Conservation (phyloP, 73 alveolate species). For the Tetrahymena malaccensis region DNA sequence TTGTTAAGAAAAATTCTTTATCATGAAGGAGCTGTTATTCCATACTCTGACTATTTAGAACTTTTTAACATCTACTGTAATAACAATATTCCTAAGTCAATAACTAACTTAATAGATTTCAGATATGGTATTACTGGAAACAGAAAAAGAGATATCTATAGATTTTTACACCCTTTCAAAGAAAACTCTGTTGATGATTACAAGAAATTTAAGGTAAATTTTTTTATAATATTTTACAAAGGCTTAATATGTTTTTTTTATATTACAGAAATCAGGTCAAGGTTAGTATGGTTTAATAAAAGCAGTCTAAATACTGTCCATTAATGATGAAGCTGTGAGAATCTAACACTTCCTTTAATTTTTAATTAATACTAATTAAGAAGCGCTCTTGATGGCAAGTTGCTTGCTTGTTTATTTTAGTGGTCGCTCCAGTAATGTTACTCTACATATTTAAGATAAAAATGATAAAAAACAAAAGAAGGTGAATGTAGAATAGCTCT, state of each 20-base stretch:
- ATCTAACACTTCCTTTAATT: background rate
- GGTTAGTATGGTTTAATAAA: background rate
- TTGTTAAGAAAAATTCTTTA: background rate
- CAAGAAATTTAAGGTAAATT: background rate
- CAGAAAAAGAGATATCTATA: background rate
- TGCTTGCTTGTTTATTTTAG: background rate
- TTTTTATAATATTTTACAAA: background rate
- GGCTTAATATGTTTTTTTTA: background rate
- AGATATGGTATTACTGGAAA: background rate
- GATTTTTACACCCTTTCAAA: background rate
- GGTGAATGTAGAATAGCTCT: background rate
- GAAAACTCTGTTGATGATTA: background rate
- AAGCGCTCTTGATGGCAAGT: background rate
- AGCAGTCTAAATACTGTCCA: background rate
- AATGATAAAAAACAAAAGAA: background rate
- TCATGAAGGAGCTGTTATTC: background rate
- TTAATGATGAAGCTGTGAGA: background rate
- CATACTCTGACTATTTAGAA: background rate
- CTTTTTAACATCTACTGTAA: background rate
- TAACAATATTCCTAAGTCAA: background rate
- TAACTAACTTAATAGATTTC: background rate
- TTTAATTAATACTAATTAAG: background rate
- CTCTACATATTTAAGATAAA: background rate
- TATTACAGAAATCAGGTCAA: background rate
- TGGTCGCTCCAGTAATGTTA: background rate